Conservation (phyloP, 139 green algal species). For the Closterium sp. region DNA sequence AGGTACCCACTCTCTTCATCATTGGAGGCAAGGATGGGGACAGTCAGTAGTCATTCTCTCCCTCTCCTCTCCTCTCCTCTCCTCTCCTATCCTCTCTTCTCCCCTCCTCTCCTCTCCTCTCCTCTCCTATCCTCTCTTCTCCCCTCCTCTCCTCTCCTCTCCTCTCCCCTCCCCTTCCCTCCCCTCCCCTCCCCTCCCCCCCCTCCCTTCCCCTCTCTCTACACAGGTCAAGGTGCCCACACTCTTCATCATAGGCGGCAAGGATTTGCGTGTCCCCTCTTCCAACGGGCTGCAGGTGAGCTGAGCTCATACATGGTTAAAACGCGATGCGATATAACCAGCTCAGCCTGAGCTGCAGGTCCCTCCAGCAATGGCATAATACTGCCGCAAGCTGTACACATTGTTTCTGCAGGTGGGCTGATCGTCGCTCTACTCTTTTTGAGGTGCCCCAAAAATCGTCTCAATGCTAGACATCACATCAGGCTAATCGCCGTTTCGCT, state of each 20-base stretch:
- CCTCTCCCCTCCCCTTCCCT: neutral
- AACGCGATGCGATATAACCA: neutral
- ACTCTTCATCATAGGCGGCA: slow-evolving; percentile 81
- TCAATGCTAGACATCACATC: too few relatives aligned
- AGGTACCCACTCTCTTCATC: neutral
- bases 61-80: neutral
- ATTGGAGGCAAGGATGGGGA: neutral
- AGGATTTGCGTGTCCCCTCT: slow-evolving; percentile 66
- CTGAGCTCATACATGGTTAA: neutral
- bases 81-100: neutral
- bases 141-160: neutral
- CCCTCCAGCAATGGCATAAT: neutral
- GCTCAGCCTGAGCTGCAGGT: neutral
- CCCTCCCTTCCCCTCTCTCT: neutral
- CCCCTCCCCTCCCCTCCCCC: neutral
- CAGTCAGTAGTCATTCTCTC: neutral
- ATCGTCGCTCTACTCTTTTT: too few relatives aligned
- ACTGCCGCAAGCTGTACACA: too few relatives aligned
- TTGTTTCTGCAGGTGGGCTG: too few relatives aligned
- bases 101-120: neutral
- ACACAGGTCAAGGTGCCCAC: slow-evolving; percentile 67
- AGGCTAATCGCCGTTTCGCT: too few relatives aligned
- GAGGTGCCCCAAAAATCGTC: too few relatives aligned
- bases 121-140: neutral
- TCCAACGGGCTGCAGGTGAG: slow-evolving; percentile 43